Evolutionary conservation across 176 grass and related monocot species (phyloP).

Genomic region (Coix lacrymajobi): DNA sequence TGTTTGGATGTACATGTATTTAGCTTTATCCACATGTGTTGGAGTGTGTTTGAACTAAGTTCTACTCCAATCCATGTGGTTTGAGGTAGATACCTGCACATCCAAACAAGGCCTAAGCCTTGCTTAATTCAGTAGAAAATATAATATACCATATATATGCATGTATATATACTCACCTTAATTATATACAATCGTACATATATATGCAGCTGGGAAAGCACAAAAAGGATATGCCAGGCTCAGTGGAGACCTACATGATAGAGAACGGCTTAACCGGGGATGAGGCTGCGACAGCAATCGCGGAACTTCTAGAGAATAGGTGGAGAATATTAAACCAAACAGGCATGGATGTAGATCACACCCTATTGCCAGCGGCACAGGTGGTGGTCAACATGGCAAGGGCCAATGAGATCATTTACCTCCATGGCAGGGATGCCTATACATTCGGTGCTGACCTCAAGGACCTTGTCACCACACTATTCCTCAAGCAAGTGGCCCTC

Average conservation of each 20-base stretch:
- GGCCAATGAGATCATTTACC: conserved; percentile 4
- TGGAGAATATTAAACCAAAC: not conserved
- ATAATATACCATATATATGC: not conserved
- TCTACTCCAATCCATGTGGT: no score
- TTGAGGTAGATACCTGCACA: no score
- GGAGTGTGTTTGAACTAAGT: no score
- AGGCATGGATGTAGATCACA: not conserved
- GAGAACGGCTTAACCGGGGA: not conserved
- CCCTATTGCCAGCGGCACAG: not conserved
- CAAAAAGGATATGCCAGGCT: not conserved
- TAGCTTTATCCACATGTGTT: no score
- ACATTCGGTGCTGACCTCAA: not conserved
- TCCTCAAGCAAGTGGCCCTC: not conserved
- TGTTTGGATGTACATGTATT: no score
- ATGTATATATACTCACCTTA: not conserved
- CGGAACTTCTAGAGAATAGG: not conserved
- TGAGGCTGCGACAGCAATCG: not conserved
- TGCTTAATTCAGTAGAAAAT: no score
- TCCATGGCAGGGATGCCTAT: not conserved
- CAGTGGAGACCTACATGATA: not conserved
- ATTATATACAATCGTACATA: not conserved
- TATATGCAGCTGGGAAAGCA: not conserved
- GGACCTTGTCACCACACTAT: not conserved
- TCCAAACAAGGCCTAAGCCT: no score
- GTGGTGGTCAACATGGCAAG: not conserved